A percentile compares a stretch with the other conserved stretches of the same genome.
These are phyloP conservation scores for Globisporangium uncinulatum DNA, from an alignment of 352 stramenopile genomes.

Conservation along the genomic window DNA sequence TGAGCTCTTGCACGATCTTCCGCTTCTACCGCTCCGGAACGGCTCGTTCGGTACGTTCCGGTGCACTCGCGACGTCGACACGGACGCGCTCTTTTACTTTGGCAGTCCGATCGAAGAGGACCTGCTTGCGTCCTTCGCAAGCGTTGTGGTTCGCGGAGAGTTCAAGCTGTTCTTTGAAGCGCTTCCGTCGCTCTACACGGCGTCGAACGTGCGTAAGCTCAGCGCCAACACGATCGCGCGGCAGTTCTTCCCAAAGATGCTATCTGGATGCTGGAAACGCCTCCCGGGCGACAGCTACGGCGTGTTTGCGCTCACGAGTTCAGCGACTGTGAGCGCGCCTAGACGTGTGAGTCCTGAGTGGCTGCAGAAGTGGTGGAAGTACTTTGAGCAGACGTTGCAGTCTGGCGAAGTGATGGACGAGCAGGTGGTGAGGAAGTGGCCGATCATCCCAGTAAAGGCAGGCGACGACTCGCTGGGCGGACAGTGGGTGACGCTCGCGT, in stretches of 20 bases:
- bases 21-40: conserved; percentile 39
- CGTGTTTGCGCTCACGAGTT: conserved; percentile 21
- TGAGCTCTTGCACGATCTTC: conserved; percentile 30
- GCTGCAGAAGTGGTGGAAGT: conserved; percentile 44
- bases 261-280: conserved; percentile 29
- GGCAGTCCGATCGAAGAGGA: conserved; percentile 39
- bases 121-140: conserved; percentile 37
- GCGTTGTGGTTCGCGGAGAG: conserved; percentile 28
- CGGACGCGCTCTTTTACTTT: conserved; percentile 30
- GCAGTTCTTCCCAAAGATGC: conserved; percentile 35
- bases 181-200: conserved; percentile 29
- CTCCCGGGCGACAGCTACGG: conserved; percentile 10
- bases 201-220: conserved; percentile 39
- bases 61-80: not conserved
- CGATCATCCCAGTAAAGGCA: conserved; percentile 30
- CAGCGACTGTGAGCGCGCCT: not conserved
- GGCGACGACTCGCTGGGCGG: conserved; percentile 10
- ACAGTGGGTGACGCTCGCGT: conserved; percentile 29
- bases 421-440: conserved; percentile 28
- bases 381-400: conserved; percentile 33
- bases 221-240: conserved; percentile 24
- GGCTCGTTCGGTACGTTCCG: conserved; percentile 34
- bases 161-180: conserved; percentile 44
- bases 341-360: conserved; percentile 29
- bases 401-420: conserved; percentile 19